Base-by-base conservation (phyloP, 352 stramenopile genomes). In the Phytophthora brassicae region DNA sequence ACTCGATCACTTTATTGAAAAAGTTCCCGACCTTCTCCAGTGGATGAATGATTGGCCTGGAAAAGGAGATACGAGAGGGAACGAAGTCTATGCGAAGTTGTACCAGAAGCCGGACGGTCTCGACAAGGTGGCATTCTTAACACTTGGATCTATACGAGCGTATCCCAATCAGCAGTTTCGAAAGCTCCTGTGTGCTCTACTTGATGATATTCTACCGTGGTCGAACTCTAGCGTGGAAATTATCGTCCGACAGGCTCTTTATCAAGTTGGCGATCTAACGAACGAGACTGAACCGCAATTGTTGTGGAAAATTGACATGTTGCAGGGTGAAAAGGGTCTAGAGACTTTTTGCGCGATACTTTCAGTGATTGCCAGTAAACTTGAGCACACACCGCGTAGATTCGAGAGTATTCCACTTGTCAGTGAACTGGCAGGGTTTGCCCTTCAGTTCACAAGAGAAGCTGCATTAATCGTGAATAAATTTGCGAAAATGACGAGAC, bases 161-260 rank as follows among this genome's bases (percentile, higher is more conserved):
- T 82, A 72, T n/a, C 72, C 81, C 2, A 70, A 86, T 28, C 74
- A 82, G 49, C 77, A 89, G 29, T 56, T 74, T 4, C 69, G 73
- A 1, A 82, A 80, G 19, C 13, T 90, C 16, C 69, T 75, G 13
- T 73, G 59, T 0, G 66, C 69, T 12, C 24, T 88, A n/a, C 42
- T 79, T 23, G 60, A 73, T 16, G 72, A 87, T 20, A 16, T 48
- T 0, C 29, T 90, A 20, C 76, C 70, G 8, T 88, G 78, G 78
- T 73, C 65, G 0, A 61, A 82, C 19, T 6, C 47, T 2, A 62
- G 65, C 19, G 76, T 90, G 6, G 26, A 45, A 17, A 68, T 31
- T 8, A 53, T 86, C n/a, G 60, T 86, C 1, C 62, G 57, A 2
- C 74, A 88, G 56, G 74, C 72, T 2, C 35, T 88, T 8, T 86